Base-by-base conservation (phyloP, 148 eudicot species). In the Heliosperma pusillum region DNA sequence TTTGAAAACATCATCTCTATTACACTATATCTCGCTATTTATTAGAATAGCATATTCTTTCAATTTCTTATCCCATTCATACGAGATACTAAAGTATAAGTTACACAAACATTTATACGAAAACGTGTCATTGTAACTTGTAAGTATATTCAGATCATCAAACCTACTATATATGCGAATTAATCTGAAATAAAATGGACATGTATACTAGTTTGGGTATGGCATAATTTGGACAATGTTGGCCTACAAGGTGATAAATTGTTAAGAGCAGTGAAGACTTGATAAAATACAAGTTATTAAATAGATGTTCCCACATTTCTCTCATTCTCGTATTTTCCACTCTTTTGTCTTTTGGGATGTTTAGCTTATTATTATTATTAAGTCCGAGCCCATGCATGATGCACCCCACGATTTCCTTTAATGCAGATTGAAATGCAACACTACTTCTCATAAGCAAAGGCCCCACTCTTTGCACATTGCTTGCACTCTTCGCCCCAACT, bases 301-400 rank as follows among this genome's bases (percentile, higher is more conserved):
- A 47, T 47, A 40, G 27, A 44, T 70, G 76, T 57, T 45, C 27
- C 67, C 56, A 9, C 10, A 16, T 55, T 66, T 22, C 29, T 64
- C 24, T 66, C 40, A 17, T 19, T 25, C 45, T n/a, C 36, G 3
- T 74, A 22, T 59, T 59, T 59, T 59, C 64, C 13, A 59, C 29
- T 8, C 27, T 59, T 59, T 59, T 59, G 64, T 59, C 64, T 59
- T 59, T 59, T 59, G 29, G 64, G 25, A 59, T 59, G 64, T 59
- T 59, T 1, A 59, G 27, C 20, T 7, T 58, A 58, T n/a, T n/a
- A n/a, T n/a, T n/a, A n/a, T n/a, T n/a, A n/a, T 58, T 57, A 7
- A 20, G 24, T 10, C 26, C 0, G 64, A 59, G 4, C 64, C 64
- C 64, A n/a, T n/a, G n/a, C n/a, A n/a, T n/a, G n/a, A n/a, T n/a